phyloP scores from a whole-genome alignment of 768 basidiomycete species.

The Phallus indusiatus region DNA sequence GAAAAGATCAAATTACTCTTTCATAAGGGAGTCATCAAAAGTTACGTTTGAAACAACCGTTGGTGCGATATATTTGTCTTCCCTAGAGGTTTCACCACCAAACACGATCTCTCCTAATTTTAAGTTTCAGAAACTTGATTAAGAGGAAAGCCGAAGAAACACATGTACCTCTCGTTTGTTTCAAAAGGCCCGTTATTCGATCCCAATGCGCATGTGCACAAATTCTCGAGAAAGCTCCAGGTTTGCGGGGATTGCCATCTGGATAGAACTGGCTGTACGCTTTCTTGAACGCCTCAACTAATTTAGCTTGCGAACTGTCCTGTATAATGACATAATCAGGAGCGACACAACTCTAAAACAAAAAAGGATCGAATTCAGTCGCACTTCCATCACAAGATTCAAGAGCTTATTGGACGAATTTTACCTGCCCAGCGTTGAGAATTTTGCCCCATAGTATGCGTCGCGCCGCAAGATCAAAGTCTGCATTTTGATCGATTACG shows the following conservation, averaged over 20 bases:
- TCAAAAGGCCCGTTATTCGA: constrained; percentile 42
- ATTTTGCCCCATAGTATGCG: constrained; percentile 68
- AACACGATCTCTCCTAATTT: constrained; percentile 30
- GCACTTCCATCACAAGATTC: neutral
- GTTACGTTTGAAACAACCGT: constrained; percentile 50
- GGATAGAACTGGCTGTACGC: constrained; percentile 43
- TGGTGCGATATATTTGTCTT: constrained; percentile 41
- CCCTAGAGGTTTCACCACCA: constrained; percentile 37
- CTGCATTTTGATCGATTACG: constrained; percentile 58
- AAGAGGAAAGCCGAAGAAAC: too few species aligned
- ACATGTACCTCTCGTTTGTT: constrained; percentile 40
- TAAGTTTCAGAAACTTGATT: neutral
- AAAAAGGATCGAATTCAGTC: neutral
- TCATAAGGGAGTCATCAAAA: constrained; percentile 45
- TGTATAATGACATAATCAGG: constrained; percentile 36
- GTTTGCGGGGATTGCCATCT: constrained; percentile 33
- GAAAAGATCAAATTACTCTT: constrained; percentile 13
- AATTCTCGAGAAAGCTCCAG: constrained; percentile 38
- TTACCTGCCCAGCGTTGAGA: constrained; percentile 20
- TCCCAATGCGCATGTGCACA: constrained; percentile 44
- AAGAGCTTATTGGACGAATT: neutral
- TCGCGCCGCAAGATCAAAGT: constrained; percentile 54
- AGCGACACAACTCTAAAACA: constrained; percentile 18
- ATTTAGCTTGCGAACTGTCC: constrained; percentile 32
- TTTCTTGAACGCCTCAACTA: constrained; percentile 36